phyloP scores from a whole-genome alignment of 441 rosid genomes.

The Omphalea diandra region DNA sequence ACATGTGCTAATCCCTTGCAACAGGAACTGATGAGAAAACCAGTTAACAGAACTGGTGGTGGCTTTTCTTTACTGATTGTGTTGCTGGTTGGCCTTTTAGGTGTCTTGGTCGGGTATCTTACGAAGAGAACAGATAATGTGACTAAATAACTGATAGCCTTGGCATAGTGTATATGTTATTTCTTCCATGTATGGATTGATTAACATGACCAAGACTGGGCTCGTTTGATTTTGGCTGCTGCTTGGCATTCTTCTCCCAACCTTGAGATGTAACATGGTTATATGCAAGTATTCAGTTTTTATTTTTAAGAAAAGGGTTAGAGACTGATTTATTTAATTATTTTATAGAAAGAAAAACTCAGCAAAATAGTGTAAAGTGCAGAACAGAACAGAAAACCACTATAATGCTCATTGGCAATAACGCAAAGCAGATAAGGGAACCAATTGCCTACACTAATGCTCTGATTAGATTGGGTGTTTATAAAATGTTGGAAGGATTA shows the following conservation, averaged over 20 bases:
- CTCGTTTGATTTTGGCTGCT: no score
- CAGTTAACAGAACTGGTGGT: slow-evolving; percentile 35
- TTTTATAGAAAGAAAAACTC: no score
- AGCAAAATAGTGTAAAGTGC: no score
- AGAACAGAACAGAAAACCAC: no score
- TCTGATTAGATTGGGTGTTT: no score
- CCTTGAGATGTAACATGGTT: neutral
- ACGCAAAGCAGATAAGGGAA: no score
- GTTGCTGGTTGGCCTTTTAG: slow-evolving; percentile 48
- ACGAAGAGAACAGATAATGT: slow-evolving; percentile 34
- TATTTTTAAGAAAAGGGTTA: no score
- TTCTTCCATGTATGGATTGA: neutral
- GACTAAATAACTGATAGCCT: slow-evolving; percentile 15
- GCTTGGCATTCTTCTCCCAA: neutral
- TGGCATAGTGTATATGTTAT: slow-evolving; percentile 7
- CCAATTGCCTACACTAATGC: no score
- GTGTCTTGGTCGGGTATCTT: slow-evolving; percentile 48
- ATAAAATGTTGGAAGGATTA: no score
- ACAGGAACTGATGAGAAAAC: slow-evolving; percentile 45
- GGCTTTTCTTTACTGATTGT: slow-evolving; percentile 41
- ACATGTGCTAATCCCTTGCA: neutral
- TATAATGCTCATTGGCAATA: no score
- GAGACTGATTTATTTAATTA: no score
- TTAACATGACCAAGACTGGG: neutral
- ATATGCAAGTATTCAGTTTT: no score